Evolutionary conservation across 2,329 filamentous ascomycete species (phyloP).

Genomic region (Clarireedia paspali): DNA sequence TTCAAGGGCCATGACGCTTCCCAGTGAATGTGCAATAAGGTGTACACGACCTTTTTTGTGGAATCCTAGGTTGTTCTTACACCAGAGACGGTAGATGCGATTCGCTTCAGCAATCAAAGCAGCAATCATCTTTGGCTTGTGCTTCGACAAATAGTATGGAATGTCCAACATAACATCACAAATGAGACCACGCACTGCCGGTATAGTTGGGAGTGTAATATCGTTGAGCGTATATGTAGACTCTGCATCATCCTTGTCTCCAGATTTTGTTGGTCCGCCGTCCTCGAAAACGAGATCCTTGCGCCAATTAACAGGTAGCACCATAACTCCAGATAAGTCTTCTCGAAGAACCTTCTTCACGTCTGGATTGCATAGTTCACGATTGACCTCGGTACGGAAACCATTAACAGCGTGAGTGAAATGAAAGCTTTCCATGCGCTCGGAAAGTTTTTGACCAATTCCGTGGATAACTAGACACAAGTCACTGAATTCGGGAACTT

Average conservation of each 20-base stretch:
- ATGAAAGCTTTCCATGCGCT: conserved; percentile 91
- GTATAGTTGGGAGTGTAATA: conserved; percentile 85
- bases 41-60: conserved; percentile 75
- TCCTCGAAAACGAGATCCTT: conserved; percentile 83
- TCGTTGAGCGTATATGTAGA: conserved; percentile 66
- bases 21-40: conserved; percentile 85
- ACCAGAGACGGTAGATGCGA: conserved; percentile 92
- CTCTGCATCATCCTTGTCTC: conserved; percentile 49
- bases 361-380: conserved; percentile 66
- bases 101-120: conserved; percentile 89
- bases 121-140: conserved; percentile 90
- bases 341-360: conserved; percentile 70
- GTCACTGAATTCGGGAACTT: conserved; percentile 68
- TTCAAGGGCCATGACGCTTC: conserved; percentile 90
- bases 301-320: conserved; percentile 90
- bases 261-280: conserved; percentile 51
- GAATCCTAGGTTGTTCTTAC: conserved; percentile 85
- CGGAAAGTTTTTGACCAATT: conserved; percentile 92
- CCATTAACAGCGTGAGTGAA: conserved; percentile 95
- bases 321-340: conserved; percentile 85
- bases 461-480: conserved; percentile 88
- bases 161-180: conserved; percentile 98
- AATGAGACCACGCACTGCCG: conserved; percentile 86
- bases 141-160: conserved; percentile 93
- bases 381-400: conserved; percentile 77